phyloP scores from a whole-genome alignment of 1,284 basidiomycete species.

The Leucoagaricus sp. region DNA sequence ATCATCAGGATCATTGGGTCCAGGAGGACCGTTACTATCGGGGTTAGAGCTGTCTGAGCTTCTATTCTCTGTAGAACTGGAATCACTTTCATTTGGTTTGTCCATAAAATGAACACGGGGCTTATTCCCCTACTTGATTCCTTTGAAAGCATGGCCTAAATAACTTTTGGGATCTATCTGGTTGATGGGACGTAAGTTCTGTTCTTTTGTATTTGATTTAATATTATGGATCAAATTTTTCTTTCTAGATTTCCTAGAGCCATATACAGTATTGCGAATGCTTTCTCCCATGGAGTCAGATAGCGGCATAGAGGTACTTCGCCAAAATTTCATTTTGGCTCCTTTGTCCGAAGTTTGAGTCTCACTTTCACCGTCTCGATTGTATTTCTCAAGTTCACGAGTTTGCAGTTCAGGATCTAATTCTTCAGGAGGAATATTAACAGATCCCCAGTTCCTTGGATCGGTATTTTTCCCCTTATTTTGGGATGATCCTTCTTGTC shows the following conservation, averaged over 20 bases:
- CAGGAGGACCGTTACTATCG: too few species aligned
- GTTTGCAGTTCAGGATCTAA: conserved; percentile 3
- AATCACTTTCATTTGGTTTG: too few species aligned
- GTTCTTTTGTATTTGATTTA: neutral
- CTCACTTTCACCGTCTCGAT: neutral
- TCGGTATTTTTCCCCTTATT: conserved; percentile 8
- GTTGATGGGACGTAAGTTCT: neutral
- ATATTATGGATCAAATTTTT: neutral
- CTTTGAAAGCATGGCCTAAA: conserved; percentile 1
- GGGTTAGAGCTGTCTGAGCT: too few species aligned
- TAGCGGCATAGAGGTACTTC: neutral
- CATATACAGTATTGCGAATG: neutral
- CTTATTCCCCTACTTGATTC: too few species aligned
- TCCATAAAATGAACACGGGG: too few species aligned
- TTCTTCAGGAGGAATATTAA: conserved; percentile 1
- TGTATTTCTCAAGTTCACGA: neutral
- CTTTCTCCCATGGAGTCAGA: neutral
- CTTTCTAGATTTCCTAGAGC: neutral
- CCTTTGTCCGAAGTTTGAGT: neutral
- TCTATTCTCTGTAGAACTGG: neutral
- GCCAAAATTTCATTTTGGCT: neutral
- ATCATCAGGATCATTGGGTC: too few species aligned
- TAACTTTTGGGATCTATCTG: conserved; percentile 6
- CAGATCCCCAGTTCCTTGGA: conserved; percentile 4
- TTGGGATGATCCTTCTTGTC: neutral